Percentiles rank a stretch among this genome's conserved stretches.
phyloP scores from a whole-genome alignment of 2,329 filamentous ascomycete species.

The Ophiostoma pallidulum region DNA sequence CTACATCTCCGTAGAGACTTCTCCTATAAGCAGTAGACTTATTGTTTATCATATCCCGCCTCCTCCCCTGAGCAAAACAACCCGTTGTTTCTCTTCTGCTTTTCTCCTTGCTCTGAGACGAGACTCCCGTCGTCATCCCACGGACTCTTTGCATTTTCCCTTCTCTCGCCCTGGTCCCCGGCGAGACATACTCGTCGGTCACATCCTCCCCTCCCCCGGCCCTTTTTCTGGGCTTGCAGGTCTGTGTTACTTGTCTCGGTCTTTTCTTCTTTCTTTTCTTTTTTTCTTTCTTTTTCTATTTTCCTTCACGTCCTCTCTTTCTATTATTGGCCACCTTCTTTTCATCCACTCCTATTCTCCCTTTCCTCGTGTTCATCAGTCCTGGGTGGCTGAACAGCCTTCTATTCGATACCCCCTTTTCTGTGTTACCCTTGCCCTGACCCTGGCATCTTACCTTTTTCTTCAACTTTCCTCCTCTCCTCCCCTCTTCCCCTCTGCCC shows the following conservation, averaged over 20 bases:
- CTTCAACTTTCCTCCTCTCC: not conserved
- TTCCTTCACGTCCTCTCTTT: not conserved
- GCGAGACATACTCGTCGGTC: not conserved
- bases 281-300: not conserved
- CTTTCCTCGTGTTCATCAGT: too few species aligned
- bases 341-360: too few species aligned
- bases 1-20: too few species aligned
- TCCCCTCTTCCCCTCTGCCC: not conserved
- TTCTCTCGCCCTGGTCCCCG: not conserved
- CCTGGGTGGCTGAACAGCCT: too few species aligned
- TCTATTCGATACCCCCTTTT: too few species aligned
- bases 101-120: not conserved
- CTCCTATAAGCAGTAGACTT: too few species aligned
- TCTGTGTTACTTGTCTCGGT: constrained; percentile 3
- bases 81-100: not conserved
- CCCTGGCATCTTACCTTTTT: not conserved
- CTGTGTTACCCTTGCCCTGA: too few species aligned
- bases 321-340: too few species aligned
- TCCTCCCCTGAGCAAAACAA: too few species aligned
- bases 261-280: not conserved
- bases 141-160: not conserved
- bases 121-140: not conserved
- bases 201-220: not conserved
- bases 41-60: too few species aligned
- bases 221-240: not conserved